phyloP scores from a whole-genome alignment of 108 stramenopile genomes.

The Cyclotella cryptica region DNA sequence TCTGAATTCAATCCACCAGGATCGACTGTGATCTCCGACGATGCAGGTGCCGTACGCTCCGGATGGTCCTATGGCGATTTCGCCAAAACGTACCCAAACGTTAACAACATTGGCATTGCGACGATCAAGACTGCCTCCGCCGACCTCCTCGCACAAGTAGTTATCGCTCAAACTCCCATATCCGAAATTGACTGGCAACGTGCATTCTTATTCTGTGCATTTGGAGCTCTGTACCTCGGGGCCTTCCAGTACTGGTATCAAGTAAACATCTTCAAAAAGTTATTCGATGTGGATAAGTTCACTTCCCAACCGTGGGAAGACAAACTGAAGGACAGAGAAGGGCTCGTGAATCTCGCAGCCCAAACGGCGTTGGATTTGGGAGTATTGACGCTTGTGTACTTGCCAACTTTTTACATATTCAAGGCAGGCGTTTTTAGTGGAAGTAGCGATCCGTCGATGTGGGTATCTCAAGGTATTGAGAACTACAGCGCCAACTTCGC shows the following conservation, averaged over 20 bases:
- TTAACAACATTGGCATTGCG: slow-evolving; percentile 66
- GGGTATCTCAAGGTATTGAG: slow-evolving; percentile 57
- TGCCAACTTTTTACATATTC: slow-evolving; percentile 81
- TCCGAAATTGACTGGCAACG: slow-evolving; percentile 58
- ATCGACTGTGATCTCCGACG: background rate
- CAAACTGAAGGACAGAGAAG: slow-evolving; percentile 60
- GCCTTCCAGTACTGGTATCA: slow-evolving; percentile 81
- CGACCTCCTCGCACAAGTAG: slow-evolving; percentile 62
- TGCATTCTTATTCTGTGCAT: slow-evolving; percentile 57
- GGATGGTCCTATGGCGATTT: slow-evolving; percentile 57
- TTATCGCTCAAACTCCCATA: slow-evolving; percentile 60
- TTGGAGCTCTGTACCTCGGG: slow-evolving; percentile 65
- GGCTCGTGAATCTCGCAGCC: slow-evolving; percentile 58
- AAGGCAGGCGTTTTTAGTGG: slow-evolving; percentile 72
- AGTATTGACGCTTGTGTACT: slow-evolving; percentile 61
- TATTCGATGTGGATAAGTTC: slow-evolving; percentile 73
- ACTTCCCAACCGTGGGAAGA: slow-evolving; percentile 60
- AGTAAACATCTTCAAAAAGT: slow-evolving; percentile 69
- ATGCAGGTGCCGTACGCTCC: background rate
- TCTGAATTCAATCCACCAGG: slow-evolving; percentile 4
- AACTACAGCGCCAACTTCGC: slow-evolving; percentile 60
- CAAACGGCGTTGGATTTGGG: slow-evolving; percentile 71
- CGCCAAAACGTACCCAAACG: slow-evolving; percentile 55
- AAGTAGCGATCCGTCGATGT: slow-evolving; percentile 54
- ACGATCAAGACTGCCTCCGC: slow-evolving; percentile 54